Conservation (phyloP, 2,329 filamentous ascomycete species). For the Verticillium nonalfalfae region DNA sequence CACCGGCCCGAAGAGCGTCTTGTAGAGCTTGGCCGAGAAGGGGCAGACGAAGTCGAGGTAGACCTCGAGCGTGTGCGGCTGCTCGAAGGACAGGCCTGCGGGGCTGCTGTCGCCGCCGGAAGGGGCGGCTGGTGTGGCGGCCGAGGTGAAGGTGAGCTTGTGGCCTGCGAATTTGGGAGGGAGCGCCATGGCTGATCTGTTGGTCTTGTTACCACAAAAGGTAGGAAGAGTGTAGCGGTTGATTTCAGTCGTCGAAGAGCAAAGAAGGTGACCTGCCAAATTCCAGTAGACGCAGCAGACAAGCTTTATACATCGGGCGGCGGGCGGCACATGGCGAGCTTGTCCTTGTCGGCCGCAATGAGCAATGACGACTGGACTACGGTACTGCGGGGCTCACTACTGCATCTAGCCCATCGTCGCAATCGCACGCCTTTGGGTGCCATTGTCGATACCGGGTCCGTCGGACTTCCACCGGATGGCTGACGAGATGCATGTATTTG, state of each 20-base stretch:
- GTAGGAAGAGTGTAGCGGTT: no score
- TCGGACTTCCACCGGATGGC: neutral
- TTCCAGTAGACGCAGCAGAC: neutral
- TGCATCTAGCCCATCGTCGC: neutral
- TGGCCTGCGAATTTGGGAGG: slow-evolving; percentile 72
- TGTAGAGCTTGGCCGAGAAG: slow-evolving; percentile 63
- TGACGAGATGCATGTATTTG: neutral
- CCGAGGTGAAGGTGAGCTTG: slow-evolving; percentile 47
- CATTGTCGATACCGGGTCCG: neutral
- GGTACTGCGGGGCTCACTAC: neutral
- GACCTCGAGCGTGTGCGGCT: slow-evolving; percentile 55
- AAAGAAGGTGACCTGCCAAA: neutral
- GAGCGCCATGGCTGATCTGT: slow-evolving; percentile 54
- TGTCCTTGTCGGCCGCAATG: no score
- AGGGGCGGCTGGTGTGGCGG: slow-evolving; percentile 23
- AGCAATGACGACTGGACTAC: slow-evolving; percentile 2
- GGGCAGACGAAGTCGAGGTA: slow-evolving; percentile 91
- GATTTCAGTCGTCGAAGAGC: neutral
- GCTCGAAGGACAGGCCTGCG: slow-evolving; percentile 27
- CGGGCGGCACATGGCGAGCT: no score
- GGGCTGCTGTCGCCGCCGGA: slow-evolving; percentile 12
- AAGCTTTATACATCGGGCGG: neutral
- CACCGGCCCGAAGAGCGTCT: slow-evolving; percentile 63
- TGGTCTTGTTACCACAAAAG: no score
- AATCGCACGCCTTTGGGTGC: neutral